These are phyloP conservation scores for Ophiostoma himal-ulmi DNA, from an alignment of 2,329 filamentous ascomycete species.

Conservation along the genomic window DNA sequence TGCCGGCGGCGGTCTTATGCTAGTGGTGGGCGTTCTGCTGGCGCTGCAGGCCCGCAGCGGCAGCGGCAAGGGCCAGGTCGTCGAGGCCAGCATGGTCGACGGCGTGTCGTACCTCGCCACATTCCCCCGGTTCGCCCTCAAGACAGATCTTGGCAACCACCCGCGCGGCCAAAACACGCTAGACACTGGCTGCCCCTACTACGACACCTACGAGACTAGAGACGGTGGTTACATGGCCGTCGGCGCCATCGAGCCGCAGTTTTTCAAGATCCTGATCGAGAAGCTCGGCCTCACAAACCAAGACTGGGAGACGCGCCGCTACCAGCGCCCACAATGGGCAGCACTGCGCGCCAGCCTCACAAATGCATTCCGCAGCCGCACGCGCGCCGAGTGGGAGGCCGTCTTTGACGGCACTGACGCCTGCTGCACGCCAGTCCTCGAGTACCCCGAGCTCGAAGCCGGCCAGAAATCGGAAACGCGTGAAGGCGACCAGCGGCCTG, in stretches of 20 bases:
- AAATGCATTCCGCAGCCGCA: slow-evolving; percentile 60
- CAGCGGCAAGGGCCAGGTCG: slow-evolving; percentile 72
- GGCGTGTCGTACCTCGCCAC: slow-evolving; percentile 72
- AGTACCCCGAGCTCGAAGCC: slow-evolving; percentile 64
- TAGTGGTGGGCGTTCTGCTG: slow-evolving; percentile 76
- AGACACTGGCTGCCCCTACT: slow-evolving; percentile 82
- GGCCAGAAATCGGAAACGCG: slow-evolving; percentile 33
- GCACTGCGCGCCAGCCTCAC: slow-evolving; percentile 57
- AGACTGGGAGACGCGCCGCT: slow-evolving; percentile 47
- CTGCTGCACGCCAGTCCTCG: slow-evolving; percentile 82
- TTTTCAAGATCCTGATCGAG: slow-evolving; percentile 63
- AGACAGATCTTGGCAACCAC: slow-evolving; percentile 55
- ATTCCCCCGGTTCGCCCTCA: slow-evolving; percentile 64
- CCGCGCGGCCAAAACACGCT: slow-evolving; percentile 70
- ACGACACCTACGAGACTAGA: slow-evolving; percentile 79
- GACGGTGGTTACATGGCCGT: slow-evolving; percentile 78
- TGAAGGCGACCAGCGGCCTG: slow-evolving; percentile 65
- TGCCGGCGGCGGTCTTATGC: slow-evolving; percentile 76
- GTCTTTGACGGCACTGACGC: slow-evolving; percentile 89
- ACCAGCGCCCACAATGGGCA: slow-evolving; percentile 62
- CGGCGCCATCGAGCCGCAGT: slow-evolving; percentile 84
- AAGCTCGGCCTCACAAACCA: slow-evolving; percentile 54
- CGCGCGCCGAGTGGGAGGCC: slow-evolving; percentile 71
- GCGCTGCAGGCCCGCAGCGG: slow-evolving; percentile 63
- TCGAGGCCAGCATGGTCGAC: slow-evolving; percentile 97